Base-by-base conservation (phyloP, 1,284 basidiomycete genomes). In the Ustilago sp. region DNA sequence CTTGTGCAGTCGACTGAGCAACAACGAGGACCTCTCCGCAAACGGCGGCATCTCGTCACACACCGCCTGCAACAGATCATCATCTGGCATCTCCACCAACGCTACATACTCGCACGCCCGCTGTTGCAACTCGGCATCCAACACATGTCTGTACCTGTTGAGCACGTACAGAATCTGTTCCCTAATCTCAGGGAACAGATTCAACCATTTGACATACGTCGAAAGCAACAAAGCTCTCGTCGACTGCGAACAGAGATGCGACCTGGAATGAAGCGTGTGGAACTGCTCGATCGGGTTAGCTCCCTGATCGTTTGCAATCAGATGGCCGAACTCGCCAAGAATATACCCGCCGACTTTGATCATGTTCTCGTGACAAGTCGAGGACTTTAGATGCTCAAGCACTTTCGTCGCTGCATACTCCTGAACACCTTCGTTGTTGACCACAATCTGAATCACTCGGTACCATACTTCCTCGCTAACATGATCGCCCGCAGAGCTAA, bases 21-120 rank as follows among this genome's bases (percentile, higher is more conserved):
- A 89, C 8, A 95, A 64, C 12, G 81, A 98, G 78, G 94, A 93
- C 58, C 95, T 91, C 64, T 97, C 93, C 1, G 95, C 94, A 89
- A 98, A 99, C 0, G 96, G 94, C 7, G 97, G 97, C 92, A 99
- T 99, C 88, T 99, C 97, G 86, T 98, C 97, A 87, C 95, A 98
- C 13, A 99, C 91, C 65, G 93, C 93, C 85, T 95, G 93, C 61
- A 99, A 88, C 47, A 98, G 89, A 81, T 95, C 95, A 83, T 98
- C 95, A 48, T 94, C 92, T 8, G 79, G 69, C 61, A 82, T 53
- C 75, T 81, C 64, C 13, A 80, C 80, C 38, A 84, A 73, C 50
- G 77, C 80, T 5, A 82, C 74, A 51, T 84, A 83, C 66, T 86
- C 84, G 76, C 96, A 99, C 48, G 97, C 97, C 53, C 97, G 91